Evolutionary conservation across 345 rosid genomes (phyloP), one percentile per base, ranked within the genome.

Genomic region (Lepidium africanum): DNA sequence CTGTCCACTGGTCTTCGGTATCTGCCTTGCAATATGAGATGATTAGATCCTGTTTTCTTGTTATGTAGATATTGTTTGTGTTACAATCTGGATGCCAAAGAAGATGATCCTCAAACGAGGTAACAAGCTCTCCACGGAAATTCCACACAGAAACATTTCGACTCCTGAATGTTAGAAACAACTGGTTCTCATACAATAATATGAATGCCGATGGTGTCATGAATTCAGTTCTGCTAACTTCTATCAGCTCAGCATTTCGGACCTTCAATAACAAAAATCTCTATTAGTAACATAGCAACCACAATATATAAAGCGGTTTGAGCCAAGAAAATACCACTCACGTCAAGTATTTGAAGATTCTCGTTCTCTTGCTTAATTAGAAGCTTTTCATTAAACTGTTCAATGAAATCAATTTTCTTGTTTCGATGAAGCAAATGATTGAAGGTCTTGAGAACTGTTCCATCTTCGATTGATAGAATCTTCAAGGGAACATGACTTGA

Each of bases 171-270:
- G 94, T 93, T 38, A 93, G 79, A 83, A 93, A 93, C 81, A 92
- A 71, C 78, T 90, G 97, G 77, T 90, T 92, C 80, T 88, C 98
- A 23, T 90, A 88, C 49, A 90, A 79, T 60, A 92, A 84, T 69
- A 90, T 93, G 70, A 90, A 90, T 56, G 97, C 97, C 4, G 98
- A 90, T 6, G 98, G 98, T 65, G 94, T 90, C 97, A 84, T 84
- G 68, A 87, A 93, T 54, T 84, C 86, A 4, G 82, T 80, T 80
- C 70, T 82, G 78, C 78, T 66, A 78, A 88, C 97, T 84, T 93
- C 92, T 79, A 80, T 88, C 25, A 82, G 76, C 69, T 83, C 89
- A 30, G 89, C 64, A 81, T 83, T 88, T 54, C 94, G 90, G 63
- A 90, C 96, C 97, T 90, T 59, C 83, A 81, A 66, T 55, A 53